These are phyloP conservation scores for Globisporangium cederbergense DNA, from an alignment of 352 stramenopile species.

Conservation along the genomic window DNA sequence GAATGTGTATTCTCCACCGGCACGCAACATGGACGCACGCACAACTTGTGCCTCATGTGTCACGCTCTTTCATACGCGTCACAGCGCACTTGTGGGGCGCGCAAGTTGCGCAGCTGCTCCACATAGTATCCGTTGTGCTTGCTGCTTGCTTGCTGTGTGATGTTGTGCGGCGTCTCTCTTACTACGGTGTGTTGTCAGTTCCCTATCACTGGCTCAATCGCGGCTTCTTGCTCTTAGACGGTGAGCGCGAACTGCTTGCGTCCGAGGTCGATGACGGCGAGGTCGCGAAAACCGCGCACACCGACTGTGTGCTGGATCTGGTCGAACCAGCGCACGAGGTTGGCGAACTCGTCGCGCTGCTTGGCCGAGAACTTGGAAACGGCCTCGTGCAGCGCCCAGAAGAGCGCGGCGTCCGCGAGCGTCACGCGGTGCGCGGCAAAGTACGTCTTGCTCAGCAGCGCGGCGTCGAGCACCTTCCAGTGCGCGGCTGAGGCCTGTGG, in stretches of 20 bases:
- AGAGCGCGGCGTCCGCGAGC: slow-evolving; percentile 76
- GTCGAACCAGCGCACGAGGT: slow-evolving; percentile 83
- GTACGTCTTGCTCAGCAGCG: slow-evolving; percentile 60
- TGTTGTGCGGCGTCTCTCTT: too few relatives aligned
- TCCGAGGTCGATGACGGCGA: slow-evolving; percentile 57
- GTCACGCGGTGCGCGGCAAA: slow-evolving; percentile 66
- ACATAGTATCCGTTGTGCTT: too few relatives aligned
- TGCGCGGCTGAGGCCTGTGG: slow-evolving; percentile 32
- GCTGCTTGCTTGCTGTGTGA: not conserved
- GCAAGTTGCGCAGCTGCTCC: too few relatives aligned
- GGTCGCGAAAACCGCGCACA: slow-evolving; percentile 75
- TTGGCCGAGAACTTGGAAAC: slow-evolving; percentile 32
- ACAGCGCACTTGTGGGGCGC: too few relatives aligned
- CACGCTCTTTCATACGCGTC: too few relatives aligned
- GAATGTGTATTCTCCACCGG: not conserved
- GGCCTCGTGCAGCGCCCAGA: slow-evolving; percentile 51
- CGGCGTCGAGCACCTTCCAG: slow-evolving; percentile 61
- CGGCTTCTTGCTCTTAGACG: slow-evolving; percentile 36
- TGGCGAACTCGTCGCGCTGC: slow-evolving; percentile 47
- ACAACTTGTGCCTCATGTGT: not conserved
- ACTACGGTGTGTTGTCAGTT: not conserved
- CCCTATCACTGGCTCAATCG: not conserved
- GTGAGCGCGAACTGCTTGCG: slow-evolving; percentile 56
- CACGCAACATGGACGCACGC: too few relatives aligned
- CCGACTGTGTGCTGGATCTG: slow-evolving; percentile 83